Conservation (phyloP, 2,329 filamentous ascomycete species). For the Aureobasidium subglaciale region DNA sequence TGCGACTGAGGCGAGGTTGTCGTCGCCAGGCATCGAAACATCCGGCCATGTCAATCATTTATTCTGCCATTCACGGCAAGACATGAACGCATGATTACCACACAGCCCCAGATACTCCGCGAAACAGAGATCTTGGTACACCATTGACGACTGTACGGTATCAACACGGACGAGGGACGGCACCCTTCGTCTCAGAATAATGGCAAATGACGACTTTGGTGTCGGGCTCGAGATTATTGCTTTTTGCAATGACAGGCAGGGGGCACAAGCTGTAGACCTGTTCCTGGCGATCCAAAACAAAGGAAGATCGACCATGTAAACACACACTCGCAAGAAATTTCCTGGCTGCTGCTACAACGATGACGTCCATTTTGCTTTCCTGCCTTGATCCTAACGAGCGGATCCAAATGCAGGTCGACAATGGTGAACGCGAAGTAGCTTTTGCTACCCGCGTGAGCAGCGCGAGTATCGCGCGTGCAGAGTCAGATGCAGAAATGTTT, state of each 20-base stretch:
- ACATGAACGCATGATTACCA: constrained; percentile 8
- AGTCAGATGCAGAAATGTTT: background rate
- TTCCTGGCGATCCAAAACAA: constrained; percentile 7
- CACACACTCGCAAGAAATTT: background rate
- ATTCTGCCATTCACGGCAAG: background rate
- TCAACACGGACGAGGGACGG: background rate
- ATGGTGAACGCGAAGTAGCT: background rate
- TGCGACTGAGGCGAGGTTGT: background rate
- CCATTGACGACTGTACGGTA: background rate
- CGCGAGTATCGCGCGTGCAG: background rate
- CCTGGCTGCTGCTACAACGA: background rate
- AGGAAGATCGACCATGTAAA: constrained; percentile 4
- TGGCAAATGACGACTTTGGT: constrained; percentile 8
- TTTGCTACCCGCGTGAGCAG: background rate
- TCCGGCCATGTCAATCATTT: background rate
- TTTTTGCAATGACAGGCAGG: constrained; percentile 7
- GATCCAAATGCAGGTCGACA: background rate
- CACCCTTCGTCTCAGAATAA: constrained; percentile 8
- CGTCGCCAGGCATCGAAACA: background rate
- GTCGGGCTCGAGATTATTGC: background rate
- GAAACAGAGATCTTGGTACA: constrained; percentile 7
- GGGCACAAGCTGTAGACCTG: constrained; percentile 9
- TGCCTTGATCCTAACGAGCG: background rate
- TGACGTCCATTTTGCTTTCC: too few species aligned
- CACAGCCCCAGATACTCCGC: constrained; percentile 8